A percentile compares a stretch with the other conserved stretches of the same genome.
These are phyloP conservation scores for Sphaerosporella brunnea DNA, from an alignment of 495 filamentous ascomycete species.

Conservation along the genomic window DNA sequence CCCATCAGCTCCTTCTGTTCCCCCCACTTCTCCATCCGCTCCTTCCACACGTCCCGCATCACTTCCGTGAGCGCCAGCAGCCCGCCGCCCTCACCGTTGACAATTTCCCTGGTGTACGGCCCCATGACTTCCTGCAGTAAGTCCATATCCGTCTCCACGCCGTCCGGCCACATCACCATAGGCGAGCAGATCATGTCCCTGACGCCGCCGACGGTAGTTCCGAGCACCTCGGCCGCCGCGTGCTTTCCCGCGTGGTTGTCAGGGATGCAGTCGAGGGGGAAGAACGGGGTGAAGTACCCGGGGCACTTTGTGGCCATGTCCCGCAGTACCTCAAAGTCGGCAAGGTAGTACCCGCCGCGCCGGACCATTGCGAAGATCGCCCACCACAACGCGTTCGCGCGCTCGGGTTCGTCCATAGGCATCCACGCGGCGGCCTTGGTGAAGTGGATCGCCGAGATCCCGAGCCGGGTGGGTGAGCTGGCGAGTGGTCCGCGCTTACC, in stretches of 20 bases:
- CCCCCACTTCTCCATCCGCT: conserved; percentile 13
- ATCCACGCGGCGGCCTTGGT: conserved; percentile 19
- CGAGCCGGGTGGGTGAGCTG: not conserved
- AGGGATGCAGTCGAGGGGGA: conserved; percentile 3
- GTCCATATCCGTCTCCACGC: not conserved
- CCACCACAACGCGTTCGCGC: conserved; percentile 14
- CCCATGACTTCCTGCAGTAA: conserved; percentile 4
- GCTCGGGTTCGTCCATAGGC: conserved; percentile 20
- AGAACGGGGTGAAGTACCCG: conserved; percentile 13
- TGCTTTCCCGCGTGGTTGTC: conserved; percentile 18
- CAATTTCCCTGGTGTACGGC: conserved; percentile 13
- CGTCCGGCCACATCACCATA: conserved; percentile 1
- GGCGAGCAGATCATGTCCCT: not conserved
- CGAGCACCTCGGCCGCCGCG: conserved; percentile 4
- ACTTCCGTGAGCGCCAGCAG: conserved; percentile 11
- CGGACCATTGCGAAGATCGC: conserved; percentile 18
- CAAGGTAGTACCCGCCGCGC: conserved; percentile 19
- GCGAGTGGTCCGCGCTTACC: not conserved
- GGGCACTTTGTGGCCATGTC: conserved; percentile 17
- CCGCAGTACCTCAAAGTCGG: conserved; percentile 17
- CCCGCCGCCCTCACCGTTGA: conserved; percentile 10
- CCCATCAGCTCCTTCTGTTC: conserved; percentile 18
- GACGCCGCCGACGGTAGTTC: not conserved
- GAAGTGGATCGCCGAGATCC: conserved; percentile 15
- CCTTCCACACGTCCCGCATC: conserved; percentile 15